A percentile compares a stretch with the other conserved stretches of the same genome.
These are phyloP conservation scores for Debaryomyces fabryi DNA, from an alignment of 1,139 yeast species.

Conservation along the genomic window DNA sequence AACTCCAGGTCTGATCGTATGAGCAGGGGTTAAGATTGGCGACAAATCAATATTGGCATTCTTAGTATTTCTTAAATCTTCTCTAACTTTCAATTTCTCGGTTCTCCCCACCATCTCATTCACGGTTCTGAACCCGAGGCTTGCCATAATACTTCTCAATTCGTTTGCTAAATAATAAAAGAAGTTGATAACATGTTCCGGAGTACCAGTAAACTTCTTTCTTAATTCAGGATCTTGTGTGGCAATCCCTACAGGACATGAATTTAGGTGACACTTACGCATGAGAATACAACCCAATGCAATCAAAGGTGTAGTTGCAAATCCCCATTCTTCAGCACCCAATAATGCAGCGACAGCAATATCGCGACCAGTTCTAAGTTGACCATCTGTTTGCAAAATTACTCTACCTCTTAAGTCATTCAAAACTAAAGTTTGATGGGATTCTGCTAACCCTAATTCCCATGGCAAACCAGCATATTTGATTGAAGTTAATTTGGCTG, in stretches of 20 bases:
- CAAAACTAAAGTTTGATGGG: constrained; percentile 94
- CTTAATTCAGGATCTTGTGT: constrained; percentile 96
- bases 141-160: constrained; percentile 89
- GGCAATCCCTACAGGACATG: constrained; percentile 98
- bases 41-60: constrained; percentile 89
- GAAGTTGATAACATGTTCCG: constrained; percentile 97
- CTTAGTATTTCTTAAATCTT: constrained; percentile 84
- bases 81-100: constrained; percentile 84
- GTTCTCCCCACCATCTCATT: constrained; percentile 99
- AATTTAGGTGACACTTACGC: constrained; percentile 82
- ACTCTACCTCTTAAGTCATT: constrained; percentile 96
- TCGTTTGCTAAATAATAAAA: constrained; percentile 94
- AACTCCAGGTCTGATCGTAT: constrained; percentile 96
- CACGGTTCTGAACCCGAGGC: constrained; percentile 90
- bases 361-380: constrained; percentile 93
- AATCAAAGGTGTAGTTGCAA: constrained; percentile 95
- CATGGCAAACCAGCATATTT: constrained; percentile 98
- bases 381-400: constrained; percentile 96
- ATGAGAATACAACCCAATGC: constrained; percentile 98
- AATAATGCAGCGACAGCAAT: constrained; percentile 92
- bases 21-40: constrained; percentile 96
- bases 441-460: constrained; percentile 98
- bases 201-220: constrained; percentile 92
- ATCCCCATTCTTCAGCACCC: constrained; percentile 99
- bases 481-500: constrained; percentile 95